Base-by-base conservation (phyloP, 2,329 filamentous ascomycete species). In the Grosmannia clavigera region DNA sequence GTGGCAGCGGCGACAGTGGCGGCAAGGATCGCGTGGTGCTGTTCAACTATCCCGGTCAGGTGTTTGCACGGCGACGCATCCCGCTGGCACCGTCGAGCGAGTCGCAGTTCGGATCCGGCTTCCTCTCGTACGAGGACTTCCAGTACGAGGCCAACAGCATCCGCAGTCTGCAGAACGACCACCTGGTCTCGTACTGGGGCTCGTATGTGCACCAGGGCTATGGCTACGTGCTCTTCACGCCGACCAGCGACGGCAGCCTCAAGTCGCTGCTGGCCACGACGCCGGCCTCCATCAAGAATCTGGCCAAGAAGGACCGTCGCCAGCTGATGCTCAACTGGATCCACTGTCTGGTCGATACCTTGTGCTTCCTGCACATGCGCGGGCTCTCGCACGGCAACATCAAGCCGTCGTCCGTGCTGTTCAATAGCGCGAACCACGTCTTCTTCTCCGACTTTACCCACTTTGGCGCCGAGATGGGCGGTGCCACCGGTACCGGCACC, bases 321-420 rank as follows among this genome's bases (percentile, higher is more conserved):
- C 73, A 76, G 54, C 73, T 86, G 19, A 69, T 90, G 5, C 75
- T 89, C 68, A 85, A 88, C 69, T 91, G 87, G 87, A 81, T 90
- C 66, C 83, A 87, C 67, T 91, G 87, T 68, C 76, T 91, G 4
- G 77, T 80, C 50, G 85, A 89, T 68, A 84, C 86, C 1, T 68
- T 90, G 19, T 81, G 84, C 58, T 87, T 81, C 63, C 72, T 91
- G 2, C 87, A 91, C 68, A 78, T 78, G 63, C 79, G 78, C 55
- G 82, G 83, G 1, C 78, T 82, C 29, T 80, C 81, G 3, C 87
- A 91, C 66, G 80, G 81, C 27, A 83, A 82, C 56, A 88, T 92
- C 68, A 83, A 82, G 62, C 87, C 87, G 1, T 86, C 85, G 0
- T 87, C 85, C 11, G 78, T 91, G 29, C 77, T 87, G 66, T 81